phyloP scores from a whole-genome alignment of 2,329 filamentous ascomycete genomes.

The Zymoseptoria brevis region DNA sequence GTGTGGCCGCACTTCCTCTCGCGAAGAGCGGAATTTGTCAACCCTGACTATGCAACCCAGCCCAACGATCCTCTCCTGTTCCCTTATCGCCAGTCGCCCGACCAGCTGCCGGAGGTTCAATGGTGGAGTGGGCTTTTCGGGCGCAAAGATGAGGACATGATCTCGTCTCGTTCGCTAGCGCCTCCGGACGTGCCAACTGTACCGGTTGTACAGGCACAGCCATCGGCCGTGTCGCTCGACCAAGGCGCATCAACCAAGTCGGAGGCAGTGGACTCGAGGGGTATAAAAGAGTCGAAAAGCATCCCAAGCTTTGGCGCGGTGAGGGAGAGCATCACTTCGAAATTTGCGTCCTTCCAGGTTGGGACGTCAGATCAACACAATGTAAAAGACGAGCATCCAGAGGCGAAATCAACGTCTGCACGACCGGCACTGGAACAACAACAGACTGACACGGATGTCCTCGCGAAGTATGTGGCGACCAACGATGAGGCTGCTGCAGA shows the following conservation, averaged over 20 bases:
- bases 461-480: conserved; percentile 3
- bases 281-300: conserved; percentile 2
- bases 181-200: conserved; percentile 4
- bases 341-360: conserved; percentile 1
- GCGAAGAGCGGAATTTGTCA: conserved; percentile 71
- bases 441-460: conserved; percentile 7
- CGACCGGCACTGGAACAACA: conserved; percentile 8
- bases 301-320: conserved; percentile 1
- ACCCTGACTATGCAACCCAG: conserved; percentile 65
- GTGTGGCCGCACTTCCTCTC: conserved; percentile 96
- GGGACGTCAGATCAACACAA: neutral
- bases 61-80: conserved; percentile 81
- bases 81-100: conserved; percentile 42
- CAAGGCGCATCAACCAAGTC: neutral
- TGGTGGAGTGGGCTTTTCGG: conserved; percentile 94
- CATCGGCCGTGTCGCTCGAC: conserved; percentile 1
- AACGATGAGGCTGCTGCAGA: neutral
- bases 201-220: neutral
- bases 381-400: neutral
- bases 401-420: neutral
- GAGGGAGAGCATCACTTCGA: conserved; percentile 1
- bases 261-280: neutral
- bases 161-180: conserved; percentile 43
- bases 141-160: conserved; percentile 87
- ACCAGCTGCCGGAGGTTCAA: conserved; percentile 55